Evolutionary conservation across 352 stramenopile species (phyloP).

Genomic region (Globisporangium canariense): DNA sequence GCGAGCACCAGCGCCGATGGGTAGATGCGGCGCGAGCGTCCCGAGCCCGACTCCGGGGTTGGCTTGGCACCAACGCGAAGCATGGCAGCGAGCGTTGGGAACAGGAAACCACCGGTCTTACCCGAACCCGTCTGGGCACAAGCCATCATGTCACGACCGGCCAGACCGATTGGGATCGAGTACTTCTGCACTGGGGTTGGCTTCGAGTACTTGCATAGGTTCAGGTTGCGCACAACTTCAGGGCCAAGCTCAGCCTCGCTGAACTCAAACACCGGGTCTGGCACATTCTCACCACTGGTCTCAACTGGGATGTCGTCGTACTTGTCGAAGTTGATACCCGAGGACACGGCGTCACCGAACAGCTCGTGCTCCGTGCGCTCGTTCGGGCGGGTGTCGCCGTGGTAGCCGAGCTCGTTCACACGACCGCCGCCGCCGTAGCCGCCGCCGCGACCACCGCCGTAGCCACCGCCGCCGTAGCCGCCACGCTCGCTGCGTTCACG

Average conservation of each 20-base stretch:
- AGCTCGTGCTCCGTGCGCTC: conserved; percentile 91
- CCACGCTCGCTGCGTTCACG: conserved; percentile 23
- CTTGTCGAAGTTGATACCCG: conserved; percentile 98
- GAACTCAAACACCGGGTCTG: conserved; percentile 91
- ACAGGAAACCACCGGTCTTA: conserved; percentile 96
- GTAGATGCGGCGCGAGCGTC: conserved; percentile 84
- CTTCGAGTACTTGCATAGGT: conserved; percentile 93
- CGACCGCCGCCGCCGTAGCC: conserved; percentile 33
- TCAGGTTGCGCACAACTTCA: conserved; percentile 90
- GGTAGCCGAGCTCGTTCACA: conserved; percentile 96
- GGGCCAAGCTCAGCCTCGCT: conserved; percentile 86
- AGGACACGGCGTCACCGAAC: conserved; percentile 91
- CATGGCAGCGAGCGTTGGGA: conserved; percentile 97
- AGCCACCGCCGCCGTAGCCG: conserved; percentile 29
- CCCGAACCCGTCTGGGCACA: conserved; percentile 98
- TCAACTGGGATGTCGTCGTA: conserved; percentile 99
- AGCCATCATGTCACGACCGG: conserved; percentile 97
- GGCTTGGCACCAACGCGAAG: conserved; percentile 78
- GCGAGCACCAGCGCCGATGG: conserved; percentile 92
- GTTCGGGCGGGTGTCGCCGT: conserved; percentile 92
- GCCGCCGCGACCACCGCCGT: conserved; percentile 26
- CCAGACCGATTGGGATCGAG: conserved; percentile 95
- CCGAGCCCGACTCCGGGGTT: conserved; percentile 39
- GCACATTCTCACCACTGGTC: conserved; percentile 91
- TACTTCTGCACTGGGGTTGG: conserved; percentile 99